phyloP scores from a whole-genome alignment of 768 basidiomycete genomes.

The Mycena galericulata region DNA sequence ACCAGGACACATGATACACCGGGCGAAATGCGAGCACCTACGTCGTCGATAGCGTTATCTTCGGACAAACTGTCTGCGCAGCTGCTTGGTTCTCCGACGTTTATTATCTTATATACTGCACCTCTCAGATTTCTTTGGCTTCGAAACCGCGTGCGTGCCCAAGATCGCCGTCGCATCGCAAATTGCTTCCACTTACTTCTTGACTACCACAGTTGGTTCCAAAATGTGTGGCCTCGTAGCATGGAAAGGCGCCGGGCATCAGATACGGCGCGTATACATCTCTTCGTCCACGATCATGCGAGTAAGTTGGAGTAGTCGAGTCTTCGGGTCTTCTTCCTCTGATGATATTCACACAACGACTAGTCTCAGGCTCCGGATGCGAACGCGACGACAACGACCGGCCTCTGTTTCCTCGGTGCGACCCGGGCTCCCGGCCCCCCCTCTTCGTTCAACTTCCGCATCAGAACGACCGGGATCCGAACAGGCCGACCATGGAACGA shows the following conservation, averaged over 20 bases:
- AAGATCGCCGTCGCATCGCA: too few relatives aligned
- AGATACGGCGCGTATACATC: constrained; percentile 69
- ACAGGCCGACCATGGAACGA: constrained; percentile 72
- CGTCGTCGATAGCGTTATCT: constrained; percentile 71
- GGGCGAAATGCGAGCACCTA: constrained; percentile 70
- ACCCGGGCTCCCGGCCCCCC: constrained; percentile 67
- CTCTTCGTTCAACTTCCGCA: too few relatives aligned
- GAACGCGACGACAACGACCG: constrained; percentile 58
- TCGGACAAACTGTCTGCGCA: constrained; percentile 75
- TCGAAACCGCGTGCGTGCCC: constrained; percentile 68
- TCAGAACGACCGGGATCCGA: too few relatives aligned
- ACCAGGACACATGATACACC: constrained; percentile 76
- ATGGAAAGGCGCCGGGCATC: constrained; percentile 68
- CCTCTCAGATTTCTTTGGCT: constrained; percentile 65
- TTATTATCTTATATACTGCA: background rate
- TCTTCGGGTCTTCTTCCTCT: background rate
- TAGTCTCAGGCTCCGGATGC: constrained; percentile 67
- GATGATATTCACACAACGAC: background rate
- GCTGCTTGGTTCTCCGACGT: background rate
- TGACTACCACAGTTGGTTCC: constrained; percentile 77
- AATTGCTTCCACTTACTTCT: too few relatives aligned
- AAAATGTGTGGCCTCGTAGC: constrained; percentile 72
- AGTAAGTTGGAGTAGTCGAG: constrained; percentile 46
- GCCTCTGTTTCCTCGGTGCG: constrained; percentile 64
- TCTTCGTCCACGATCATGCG: constrained; percentile 66